These are phyloP conservation scores for Leucocoprinus leucothites DNA, from an alignment of 768 basidiomycete species.

Conservation along the genomic window DNA sequence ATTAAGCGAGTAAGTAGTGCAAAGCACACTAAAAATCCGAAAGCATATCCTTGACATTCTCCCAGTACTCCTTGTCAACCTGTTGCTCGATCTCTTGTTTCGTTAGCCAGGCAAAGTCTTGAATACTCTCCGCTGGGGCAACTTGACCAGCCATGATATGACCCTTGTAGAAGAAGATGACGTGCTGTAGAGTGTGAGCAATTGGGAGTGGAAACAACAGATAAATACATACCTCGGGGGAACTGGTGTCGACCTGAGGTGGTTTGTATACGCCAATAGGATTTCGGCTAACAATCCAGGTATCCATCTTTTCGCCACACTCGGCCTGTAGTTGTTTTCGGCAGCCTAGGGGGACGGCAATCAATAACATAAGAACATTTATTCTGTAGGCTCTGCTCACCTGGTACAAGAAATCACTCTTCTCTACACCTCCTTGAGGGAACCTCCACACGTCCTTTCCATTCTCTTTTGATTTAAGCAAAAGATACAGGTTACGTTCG, in stretches of 20 bases:
- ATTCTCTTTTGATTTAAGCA: constrained; percentile 54
- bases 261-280: constrained; percentile 81
- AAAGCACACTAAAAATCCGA: constrained; percentile 52
- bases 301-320: constrained; percentile 84
- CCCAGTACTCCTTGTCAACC: constrained; percentile 74
- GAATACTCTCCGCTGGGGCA: constrained; percentile 46
- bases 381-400: constrained; percentile 33
- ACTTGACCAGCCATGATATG: constrained; percentile 91
- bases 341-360: constrained; percentile 54
- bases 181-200: constrained; percentile 39
- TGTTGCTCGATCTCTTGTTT: constrained; percentile 81
- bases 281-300: constrained; percentile 89
- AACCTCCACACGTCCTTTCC: constrained; percentile 73
- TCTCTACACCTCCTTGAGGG: constrained; percentile 62
- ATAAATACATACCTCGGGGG: constrained; percentile 33
- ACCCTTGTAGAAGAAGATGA: constrained; percentile 89
- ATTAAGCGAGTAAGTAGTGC: constrained; percentile 18
- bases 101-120: constrained; percentile 91
- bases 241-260: constrained; percentile 25
- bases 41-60: constrained; percentile 73
- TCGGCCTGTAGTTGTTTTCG: constrained; percentile 63
- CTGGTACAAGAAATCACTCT: constrained; percentile 74
- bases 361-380: not conserved
- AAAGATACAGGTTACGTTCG: constrained; percentile 85
- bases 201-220: not conserved